Percentiles rank a stretch among this genome's conserved stretches.
Conservation (phyloP, 1,139 yeast species). For the Blastobotrys petasosporus region DNA sequence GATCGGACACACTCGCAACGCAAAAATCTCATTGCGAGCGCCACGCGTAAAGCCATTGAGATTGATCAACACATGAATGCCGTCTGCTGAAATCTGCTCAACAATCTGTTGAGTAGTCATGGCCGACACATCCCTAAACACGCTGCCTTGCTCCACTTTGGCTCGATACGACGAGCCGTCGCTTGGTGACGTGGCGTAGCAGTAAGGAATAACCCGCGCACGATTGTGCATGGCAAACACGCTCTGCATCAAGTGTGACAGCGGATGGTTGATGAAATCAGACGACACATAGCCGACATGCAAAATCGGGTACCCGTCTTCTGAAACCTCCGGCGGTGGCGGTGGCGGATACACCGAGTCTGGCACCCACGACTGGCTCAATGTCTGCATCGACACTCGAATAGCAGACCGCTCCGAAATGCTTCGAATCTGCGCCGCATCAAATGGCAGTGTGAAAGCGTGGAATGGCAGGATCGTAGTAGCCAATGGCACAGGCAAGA, state of each 20-base stretch:
- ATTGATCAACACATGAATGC: slow-evolving; percentile 32
- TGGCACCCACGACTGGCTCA: slow-evolving; percentile 30
- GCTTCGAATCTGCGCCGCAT: slow-evolving; percentile 24
- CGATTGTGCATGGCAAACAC: slow-evolving; percentile 32
- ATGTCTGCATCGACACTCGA: slow-evolving; percentile 27
- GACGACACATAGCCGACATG: slow-evolving; percentile 34
- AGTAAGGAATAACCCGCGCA: slow-evolving; percentile 24
- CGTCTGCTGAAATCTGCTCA: slow-evolving; percentile 28
- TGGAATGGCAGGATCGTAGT: slow-evolving; percentile 34
- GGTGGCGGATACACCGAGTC: slow-evolving; percentile 32
- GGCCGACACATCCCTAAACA: slow-evolving; percentile 28
- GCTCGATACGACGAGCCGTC: slow-evolving; percentile 30
- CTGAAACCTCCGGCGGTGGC: slow-evolving; percentile 22
- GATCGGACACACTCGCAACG: slow-evolving; percentile 33
- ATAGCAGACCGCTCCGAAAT: slow-evolving; percentile 30
- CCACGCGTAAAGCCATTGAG: slow-evolving; percentile 35
- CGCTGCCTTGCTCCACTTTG: slow-evolving; percentile 28
- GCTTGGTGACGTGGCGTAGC: slow-evolving; percentile 31
- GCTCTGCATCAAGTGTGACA: slow-evolving; percentile 35
- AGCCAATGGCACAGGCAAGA: slow-evolving; percentile 30
- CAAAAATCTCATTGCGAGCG: slow-evolving; percentile 33
- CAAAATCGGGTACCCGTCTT: slow-evolving; percentile 17
- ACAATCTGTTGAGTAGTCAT: slow-evolving; percentile 27
- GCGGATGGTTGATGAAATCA: slow-evolving; percentile 33
- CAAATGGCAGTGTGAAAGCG: slow-evolving; percentile 33